Base-by-base conservation (phyloP, 768 basidiomycete species). In the Lactarius akahatsu region DNA sequence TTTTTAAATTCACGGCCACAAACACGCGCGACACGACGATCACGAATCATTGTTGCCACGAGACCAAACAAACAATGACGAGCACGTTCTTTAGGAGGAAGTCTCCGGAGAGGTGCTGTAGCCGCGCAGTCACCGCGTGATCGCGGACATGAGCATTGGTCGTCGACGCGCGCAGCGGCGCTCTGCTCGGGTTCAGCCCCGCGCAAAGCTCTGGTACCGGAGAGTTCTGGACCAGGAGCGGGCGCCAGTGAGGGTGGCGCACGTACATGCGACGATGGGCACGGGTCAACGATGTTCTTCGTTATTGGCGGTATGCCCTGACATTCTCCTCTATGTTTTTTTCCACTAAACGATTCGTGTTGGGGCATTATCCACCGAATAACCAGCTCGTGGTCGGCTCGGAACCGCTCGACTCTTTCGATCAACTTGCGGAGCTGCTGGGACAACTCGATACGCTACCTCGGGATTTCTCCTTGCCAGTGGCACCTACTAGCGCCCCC, bases 361-460 rank as follows among this genome's bases (percentile, higher is more conserved):
- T 67, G 90, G 94, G 94, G 20, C 92, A 94, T 72, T 97, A 96
- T 74, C 92, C 93, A 1, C 88, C 90, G 16, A 87, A 92, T 71
- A 93, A 96, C 74, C 90, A 86, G 57, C 88, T 97, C 68, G 86
- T 96, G 54, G 89, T 88, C 26, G 90, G 88, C 30, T 80, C 83
- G 2, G 85, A 86, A 69, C 84, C 83, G 32, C 77, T 90, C 52
- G 89, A 91, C 71, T 90, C 89, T 4, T 90, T 92, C 68, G 90
- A 92, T 71, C 90, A 92, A 65, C 85, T 95, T 28, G 89, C 90
- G 0, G 36, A 11, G 70, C 77, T 94, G 45, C 77, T 94, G 4
- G 92, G 91, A 9, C 87, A 90, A 10, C 13, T 38, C 38, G 38
- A 30, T 30, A 30, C 28, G 28, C 28, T 30, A 3, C 28, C 28